Percentiles rank a stretch among this genome's conserved stretches.
Evolutionary conservation across 306 rosid species (phyloP).

Genomic region (Chamaecrista fasciculata): DNA sequence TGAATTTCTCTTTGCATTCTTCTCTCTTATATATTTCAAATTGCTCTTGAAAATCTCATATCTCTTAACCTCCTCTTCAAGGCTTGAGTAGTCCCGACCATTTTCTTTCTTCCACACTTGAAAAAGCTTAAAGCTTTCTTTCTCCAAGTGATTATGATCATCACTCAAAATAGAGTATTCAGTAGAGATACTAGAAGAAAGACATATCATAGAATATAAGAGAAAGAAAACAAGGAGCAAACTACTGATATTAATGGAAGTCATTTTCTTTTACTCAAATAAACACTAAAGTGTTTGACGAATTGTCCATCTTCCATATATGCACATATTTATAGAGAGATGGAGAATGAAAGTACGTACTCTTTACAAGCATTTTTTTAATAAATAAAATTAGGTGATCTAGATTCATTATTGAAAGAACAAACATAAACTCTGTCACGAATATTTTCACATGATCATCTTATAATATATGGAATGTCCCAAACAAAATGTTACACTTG

Average conservation of each 20-base stretch:
- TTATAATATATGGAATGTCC: too few relatives aligned
- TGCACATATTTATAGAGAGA: too few relatives aligned
- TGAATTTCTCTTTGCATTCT: slow-evolving; percentile 32
- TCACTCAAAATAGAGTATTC: background rate
- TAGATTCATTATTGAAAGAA: too few relatives aligned
- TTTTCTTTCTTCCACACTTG: slow-evolving; percentile 41
- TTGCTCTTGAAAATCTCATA: slow-evolving; percentile 43
- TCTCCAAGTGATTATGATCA: slow-evolving; percentile 30
- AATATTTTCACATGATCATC: too few relatives aligned
- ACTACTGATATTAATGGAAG: background rate
- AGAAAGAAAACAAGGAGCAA: background rate
- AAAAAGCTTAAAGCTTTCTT: slow-evolving; percentile 35
- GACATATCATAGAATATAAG: background rate
- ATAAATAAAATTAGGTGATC: too few relatives aligned
- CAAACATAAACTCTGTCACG: too few relatives aligned
- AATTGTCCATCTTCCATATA: too few relatives aligned
- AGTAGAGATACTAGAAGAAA: slow-evolving; percentile 12
- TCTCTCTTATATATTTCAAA: slow-evolving; percentile 40
- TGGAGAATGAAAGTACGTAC: too few relatives aligned
- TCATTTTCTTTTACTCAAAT: too few relatives aligned
- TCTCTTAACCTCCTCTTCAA: slow-evolving; percentile 40
- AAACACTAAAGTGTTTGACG: too few relatives aligned
- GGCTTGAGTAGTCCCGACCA: slow-evolving; percentile 35
- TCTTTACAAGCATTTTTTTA: too few relatives aligned
- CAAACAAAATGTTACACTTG: too few relatives aligned